phyloP scores from a whole-genome alignment of 108 stramenopile genomes.

The Schizochytrium sp. region DNA sequence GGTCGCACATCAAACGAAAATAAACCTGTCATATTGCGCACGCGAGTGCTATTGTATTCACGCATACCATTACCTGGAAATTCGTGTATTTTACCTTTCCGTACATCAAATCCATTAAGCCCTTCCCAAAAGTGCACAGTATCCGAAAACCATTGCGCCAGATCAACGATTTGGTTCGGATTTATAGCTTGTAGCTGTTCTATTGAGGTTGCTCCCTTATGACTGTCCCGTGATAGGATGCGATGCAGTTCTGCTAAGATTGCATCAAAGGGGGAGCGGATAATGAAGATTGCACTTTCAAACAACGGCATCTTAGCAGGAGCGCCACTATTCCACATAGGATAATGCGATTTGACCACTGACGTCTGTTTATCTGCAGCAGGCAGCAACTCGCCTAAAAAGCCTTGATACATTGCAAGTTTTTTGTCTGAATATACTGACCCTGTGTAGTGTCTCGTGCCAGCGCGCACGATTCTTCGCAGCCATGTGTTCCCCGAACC shows the following conservation, averaged over 20 bases:
- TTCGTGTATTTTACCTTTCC: not conserved
- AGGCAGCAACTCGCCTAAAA: conserved; percentile 18
- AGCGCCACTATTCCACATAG: conserved; percentile 34
- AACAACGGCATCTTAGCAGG: not conserved
- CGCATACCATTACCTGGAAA: not conserved
- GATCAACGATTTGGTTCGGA: not conserved
- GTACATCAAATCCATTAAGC: conserved; percentile 2
- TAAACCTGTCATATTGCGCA: conserved; percentile 39
- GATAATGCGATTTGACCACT: conserved; percentile 49
- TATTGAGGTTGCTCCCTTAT: not conserved
- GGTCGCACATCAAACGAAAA: conserved; percentile 30
- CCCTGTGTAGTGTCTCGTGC: conserved; percentile 37
- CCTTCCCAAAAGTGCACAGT: conserved; percentile 60
- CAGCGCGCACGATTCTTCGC: conserved; percentile 10
- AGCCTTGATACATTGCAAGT: conserved; percentile 6
- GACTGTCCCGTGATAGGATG: conserved; percentile 18
- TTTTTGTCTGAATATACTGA: conserved; percentile 26
- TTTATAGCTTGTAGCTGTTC: not conserved
- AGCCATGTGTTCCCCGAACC: conserved; percentile 53
- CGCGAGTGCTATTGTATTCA: not conserved
- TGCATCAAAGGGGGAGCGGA: not conserved
- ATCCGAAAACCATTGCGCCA: not conserved
- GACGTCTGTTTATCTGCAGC: not conserved
- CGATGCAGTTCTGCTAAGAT: conserved; percentile 57
- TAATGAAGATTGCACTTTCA: not conserved